phyloP scores from a whole-genome alignment of 169 alveolate genomes.

The Babesia ovata region DNA sequence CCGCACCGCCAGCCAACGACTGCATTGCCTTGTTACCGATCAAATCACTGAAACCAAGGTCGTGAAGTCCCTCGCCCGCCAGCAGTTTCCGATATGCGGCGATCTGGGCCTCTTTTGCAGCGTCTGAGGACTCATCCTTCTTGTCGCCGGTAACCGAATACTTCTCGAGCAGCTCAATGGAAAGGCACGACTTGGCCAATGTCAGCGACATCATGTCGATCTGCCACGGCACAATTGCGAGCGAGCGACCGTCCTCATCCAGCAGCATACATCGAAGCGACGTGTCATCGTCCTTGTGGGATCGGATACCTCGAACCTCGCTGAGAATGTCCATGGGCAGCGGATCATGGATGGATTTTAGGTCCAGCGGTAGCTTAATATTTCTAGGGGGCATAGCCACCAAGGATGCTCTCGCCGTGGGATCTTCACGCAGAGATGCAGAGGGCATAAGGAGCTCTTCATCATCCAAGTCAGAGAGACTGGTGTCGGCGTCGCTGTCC shows the following conservation, averaged over 20 bases:
- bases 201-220: conserved; percentile 61
- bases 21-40: conserved; percentile 37
- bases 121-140: conserved; percentile 38
- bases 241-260: conserved; percentile 38
- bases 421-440: not conserved
- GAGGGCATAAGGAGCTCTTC: not conserved
- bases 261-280: conserved; percentile 44
- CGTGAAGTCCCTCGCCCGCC: conserved; percentile 77
- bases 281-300: conserved; percentile 44
- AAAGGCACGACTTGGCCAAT: conserved; percentile 60
- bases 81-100: conserved; percentile 63
- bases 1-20: not conserved
- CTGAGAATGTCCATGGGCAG: conserved; percentile 50
- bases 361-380: conserved; percentile 12
- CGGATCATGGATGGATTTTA: conserved; percentile 46
- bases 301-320: conserved; percentile 53
- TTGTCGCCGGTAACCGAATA: conserved; percentile 39
- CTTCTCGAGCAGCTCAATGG: conserved; percentile 61
- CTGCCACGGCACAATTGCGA: conserved; percentile 69
- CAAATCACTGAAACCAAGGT: conserved; percentile 62
- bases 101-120: conserved; percentile 48
- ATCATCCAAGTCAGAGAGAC: conserved; percentile 28
- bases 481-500: conserved; percentile 23
- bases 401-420: conserved; percentile 15
- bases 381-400: conserved; percentile 5